A percentile compares a stretch with the other conserved stretches of the same genome.
These are phyloP conservation scores for Holtermannia corniformis DNA, from an alignment of 768 basidiomycete species.

Conservation along the genomic window DNA sequence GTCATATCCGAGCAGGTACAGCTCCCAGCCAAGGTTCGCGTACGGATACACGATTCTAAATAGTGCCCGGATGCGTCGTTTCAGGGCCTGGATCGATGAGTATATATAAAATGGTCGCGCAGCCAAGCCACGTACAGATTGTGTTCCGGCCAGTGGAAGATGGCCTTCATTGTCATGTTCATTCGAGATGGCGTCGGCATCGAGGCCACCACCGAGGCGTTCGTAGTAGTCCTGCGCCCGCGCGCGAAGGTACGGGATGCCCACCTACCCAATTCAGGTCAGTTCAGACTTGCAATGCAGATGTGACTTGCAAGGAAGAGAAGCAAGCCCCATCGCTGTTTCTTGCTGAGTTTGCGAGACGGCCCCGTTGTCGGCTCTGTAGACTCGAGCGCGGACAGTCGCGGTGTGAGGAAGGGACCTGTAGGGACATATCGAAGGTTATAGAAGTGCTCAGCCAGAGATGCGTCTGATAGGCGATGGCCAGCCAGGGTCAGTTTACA, in stretches of 20 bases:
- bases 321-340: slow-evolving; percentile 67
- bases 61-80: slow-evolving; percentile 32
- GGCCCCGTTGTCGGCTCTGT: slow-evolving; percentile 35
- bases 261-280: slow-evolving; percentile 50
- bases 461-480: slow-evolving; percentile 68
- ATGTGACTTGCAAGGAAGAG: slow-evolving; percentile 59
- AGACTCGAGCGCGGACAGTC: slow-evolving; percentile 14
- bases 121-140: not conserved
- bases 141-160: not conserved
- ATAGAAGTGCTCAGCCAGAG: slow-evolving; percentile 94
- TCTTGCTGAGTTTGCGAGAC: slow-evolving; percentile 47
- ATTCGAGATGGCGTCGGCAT: slow-evolving; percentile 57
- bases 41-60: slow-evolving; percentile 77
- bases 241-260: slow-evolving; percentile 77
- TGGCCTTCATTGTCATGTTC: slow-evolving; percentile 20
- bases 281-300: not conserved
- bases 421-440: slow-evolving; percentile 47
- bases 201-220: slow-evolving; percentile 69
- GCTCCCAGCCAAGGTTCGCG: slow-evolving; percentile 63
- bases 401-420: slow-evolving; percentile 10
- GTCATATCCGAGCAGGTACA: slow-evolving; percentile 76
- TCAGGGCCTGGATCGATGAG: not conserved
- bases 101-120: not conserved
- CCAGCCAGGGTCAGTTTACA: not conserved
- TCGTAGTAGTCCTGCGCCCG: slow-evolving; percentile 88